Base-by-base conservation (phyloP, 2,329 filamentous ascomycete genomes). In the Onygenales sp. region DNA sequence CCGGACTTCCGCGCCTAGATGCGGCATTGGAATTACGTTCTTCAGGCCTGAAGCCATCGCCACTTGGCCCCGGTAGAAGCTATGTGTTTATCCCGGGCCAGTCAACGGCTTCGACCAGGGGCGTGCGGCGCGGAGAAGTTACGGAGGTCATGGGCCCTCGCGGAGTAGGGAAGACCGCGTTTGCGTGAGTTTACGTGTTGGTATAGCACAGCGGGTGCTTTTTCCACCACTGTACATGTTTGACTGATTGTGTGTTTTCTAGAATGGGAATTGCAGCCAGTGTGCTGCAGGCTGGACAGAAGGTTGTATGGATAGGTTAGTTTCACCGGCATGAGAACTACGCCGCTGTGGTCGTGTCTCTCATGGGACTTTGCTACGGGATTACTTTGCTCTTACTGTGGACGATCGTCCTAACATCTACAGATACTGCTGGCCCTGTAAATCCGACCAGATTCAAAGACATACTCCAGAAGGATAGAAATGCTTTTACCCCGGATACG, bases 101-200 rank as follows among this genome's bases (percentile, higher is more conserved):
- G 11, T 13, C 35, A 17, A 11, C 35, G 9, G 50, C 49, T 14
- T 46, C 58, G 42, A 62, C 63, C 52, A 77, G 79, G 14, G 90
- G 89, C 3, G 75, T 95, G 47, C 79, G 79, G 56, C 81, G 84
- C 54, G 89, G 90, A 11, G 87, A 89, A 66, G 78, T 95, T 43
- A 87, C 87, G 3, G 92, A 97, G 69, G 73, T 95, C 49, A 95
- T 88, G 80, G 92, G 92, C 0, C 89, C 91, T 9, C 86, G 89
- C 7, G 91, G 90, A 1, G 81, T 81, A 31, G 92, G 91, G 33
- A 96, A 95, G 75, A 95, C 89, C 3, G 78, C 85, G 10, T 74
- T 96, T 61, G 87, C 85, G 87, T 92, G 76, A 72, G 81, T 72
- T 8, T 38, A n/a, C 8, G 27, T 43, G 38, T 31, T 27, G 21